phyloP scores from a whole-genome alignment of 768 basidiomycete genomes.

The Inosperma sp. region DNA sequence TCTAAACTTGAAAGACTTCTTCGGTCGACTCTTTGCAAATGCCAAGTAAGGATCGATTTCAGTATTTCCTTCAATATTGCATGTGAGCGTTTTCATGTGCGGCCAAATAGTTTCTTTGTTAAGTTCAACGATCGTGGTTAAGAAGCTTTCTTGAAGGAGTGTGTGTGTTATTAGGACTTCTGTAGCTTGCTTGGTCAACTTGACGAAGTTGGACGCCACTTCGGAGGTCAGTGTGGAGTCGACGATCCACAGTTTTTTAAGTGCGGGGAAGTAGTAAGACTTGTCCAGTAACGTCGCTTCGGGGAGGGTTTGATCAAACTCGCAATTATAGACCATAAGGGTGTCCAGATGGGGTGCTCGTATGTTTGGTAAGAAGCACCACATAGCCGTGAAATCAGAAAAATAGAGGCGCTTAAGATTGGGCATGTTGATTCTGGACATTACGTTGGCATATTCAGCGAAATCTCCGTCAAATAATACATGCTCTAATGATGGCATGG shows the following conservation, averaged over 20 bases:
- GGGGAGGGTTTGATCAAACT: not conserved
- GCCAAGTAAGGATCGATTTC: not conserved
- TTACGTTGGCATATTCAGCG: not conserved
- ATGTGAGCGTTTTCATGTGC: slow-evolving; percentile 3
- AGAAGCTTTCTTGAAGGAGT: not conserved
- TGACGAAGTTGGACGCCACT: not conserved
- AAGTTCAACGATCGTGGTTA: not conserved
- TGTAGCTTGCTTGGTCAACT: slow-evolving; percentile 6
- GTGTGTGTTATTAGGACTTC: slow-evolving; percentile 7
- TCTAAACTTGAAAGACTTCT: not conserved
- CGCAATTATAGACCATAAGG: slow-evolving; percentile 12
- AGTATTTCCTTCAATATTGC: slow-evolving; percentile 1
- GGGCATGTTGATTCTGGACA: slow-evolving; percentile 8
- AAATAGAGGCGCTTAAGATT: slow-evolving; percentile 18
- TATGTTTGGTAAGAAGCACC: slow-evolving; percentile 11
- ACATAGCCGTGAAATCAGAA: slow-evolving; percentile 4
- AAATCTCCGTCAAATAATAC: slow-evolving; percentile 17
- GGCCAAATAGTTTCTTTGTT: slow-evolving; percentile 5
- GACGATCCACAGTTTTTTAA: slow-evolving; percentile 9
- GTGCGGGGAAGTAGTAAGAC: slow-evolving; percentile 5
- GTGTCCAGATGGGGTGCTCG: slow-evolving; percentile 19
- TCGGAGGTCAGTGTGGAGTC: not conserved
- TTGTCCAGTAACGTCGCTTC: not conserved
- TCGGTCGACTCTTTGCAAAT: not conserved
- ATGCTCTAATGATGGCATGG: slow-evolving; percentile 12